Evolutionary conservation across 768 basidiomycete species (phyloP), one percentile per base, ranked within the genome.

Genomic region (Russula emetica): DNA sequence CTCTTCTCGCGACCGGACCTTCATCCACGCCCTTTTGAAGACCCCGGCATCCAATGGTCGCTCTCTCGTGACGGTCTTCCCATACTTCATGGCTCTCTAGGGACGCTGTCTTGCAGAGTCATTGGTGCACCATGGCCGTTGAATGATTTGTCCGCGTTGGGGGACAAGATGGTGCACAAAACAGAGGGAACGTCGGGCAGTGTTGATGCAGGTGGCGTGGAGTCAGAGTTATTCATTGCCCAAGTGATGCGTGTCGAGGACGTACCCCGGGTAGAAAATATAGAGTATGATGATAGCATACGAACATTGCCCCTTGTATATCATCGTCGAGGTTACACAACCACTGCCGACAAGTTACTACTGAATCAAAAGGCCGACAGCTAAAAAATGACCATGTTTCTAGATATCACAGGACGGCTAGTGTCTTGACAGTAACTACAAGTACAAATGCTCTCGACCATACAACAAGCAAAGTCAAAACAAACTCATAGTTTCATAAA

Each of bases 151-250:
- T 73, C 76, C 5, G 76, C 72, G 65, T 69, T 83, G 24, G 73
- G 47, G 69, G 64, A 65, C 34, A 56, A 68, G 57, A 38, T 63
- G 60, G 36, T 64, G 58, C 30, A 55, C n/a, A 52, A 70, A 47
- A 30, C 67, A 58, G 52, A 67, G 30, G 64, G 58, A 26, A 56
- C 50, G 8, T 61, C 26, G 20, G 28, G 67, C 40, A 47, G 63
- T 52, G 30, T 73, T 66, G 70, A 70, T 28, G 72, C 67, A 59
- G 70, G 71, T 13, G 79, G 76, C 8, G 71, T 77, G 56, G 77
- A 72, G 69, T 88, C 86, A 44, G 87, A 93, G 77, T 75, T 95
- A 47, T 94, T 92, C 74, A 84, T 95, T 66, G 92, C 90, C 16
- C 77, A 80, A n/a, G 92, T 95, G 13, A 74, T 84, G 34, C 75